Evolutionary conservation across 176 grass and related monocot genomes (phyloP), one percentile per base, ranked within the genome.

Genomic region (maize (Zea mays)): DNA sequence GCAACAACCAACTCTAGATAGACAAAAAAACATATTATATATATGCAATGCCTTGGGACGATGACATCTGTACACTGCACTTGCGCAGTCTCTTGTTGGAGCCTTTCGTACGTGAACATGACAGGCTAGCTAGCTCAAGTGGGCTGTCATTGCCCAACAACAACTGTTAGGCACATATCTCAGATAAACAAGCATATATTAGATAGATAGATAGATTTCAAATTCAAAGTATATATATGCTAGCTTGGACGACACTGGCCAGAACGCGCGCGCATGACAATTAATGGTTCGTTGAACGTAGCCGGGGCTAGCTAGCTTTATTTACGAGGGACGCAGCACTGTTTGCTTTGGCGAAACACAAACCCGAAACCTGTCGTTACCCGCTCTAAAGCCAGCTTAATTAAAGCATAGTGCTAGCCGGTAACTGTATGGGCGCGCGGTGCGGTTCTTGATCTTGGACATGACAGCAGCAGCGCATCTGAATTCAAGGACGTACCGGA

Each of bases 321-420:
- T 60, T 58, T 59, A 33, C 9, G 43, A 16, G 42, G 3, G 3
- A 27, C 4, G 40, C 27, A 40, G 13, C 1, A 51, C 73, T 40
- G 69, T 49, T 73, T 45, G 69, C 61, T 54, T 65, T 74, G 37
- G 47, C 42, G 59, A 74, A 74, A 36, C 47, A 74, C 27, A 27
- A 34, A 45, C 45, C 14, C 59, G 72, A 11, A 37, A 41, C 10
- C 0, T 37, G 79, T 73, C 12, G 17, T 61, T 64, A 50, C 34
- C 44, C 58, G 42, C 33, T 76, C 12, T 3, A 51, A 21, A 81
- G 61, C 44, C 21, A 37, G 44, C 3, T 19, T 1, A 27, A 27
- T 27, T 65, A 82, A 82, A 82, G 46, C 13, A 6, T 52, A 40
- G n/a, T 27, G 27, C 27, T 27, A 27, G 27, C 13, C 5, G 33